phyloP scores from a whole-genome alignment of 2,329 filamentous ascomycete species.

The Penicillium sp. region DNA sequence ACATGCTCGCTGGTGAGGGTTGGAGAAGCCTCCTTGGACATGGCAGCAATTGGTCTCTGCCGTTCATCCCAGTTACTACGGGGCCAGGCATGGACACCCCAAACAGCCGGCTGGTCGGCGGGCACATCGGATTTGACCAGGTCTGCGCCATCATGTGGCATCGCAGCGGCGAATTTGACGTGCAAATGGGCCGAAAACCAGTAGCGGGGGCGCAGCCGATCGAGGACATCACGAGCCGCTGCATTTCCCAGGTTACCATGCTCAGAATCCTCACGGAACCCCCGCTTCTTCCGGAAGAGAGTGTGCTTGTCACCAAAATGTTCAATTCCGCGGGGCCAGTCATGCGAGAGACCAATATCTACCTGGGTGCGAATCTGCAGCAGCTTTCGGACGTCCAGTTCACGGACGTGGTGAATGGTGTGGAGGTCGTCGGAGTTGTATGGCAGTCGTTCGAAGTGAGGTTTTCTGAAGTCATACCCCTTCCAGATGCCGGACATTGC shows the following conservation, averaged over 20 bases:
- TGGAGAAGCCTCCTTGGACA: not conserved
- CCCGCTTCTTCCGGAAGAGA: conserved; percentile 72
- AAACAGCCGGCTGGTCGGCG: conserved; percentile 8
- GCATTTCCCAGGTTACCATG: conserved; percentile 75
- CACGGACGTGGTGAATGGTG: conserved; percentile 85
- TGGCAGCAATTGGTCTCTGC: no score
- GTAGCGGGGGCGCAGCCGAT: conserved; percentile 75
- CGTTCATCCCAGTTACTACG: no score
- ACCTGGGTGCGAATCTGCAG: conserved; percentile 82
- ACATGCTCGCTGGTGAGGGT: no score
- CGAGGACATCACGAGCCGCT: conserved; percentile 77
- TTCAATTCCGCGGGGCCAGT: conserved; percentile 89
- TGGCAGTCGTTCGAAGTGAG: conserved; percentile 82
- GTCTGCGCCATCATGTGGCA: conserved; percentile 47
- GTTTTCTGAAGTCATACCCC: conserved; percentile 78
- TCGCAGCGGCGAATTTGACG: conserved; percentile 73
- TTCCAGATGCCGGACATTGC: conserved; percentile 96
- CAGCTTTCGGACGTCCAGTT: conserved; percentile 88
- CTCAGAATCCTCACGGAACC: conserved; percentile 74
- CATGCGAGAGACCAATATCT: conserved; percentile 89
- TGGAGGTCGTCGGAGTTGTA: conserved; percentile 76
- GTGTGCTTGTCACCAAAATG: conserved; percentile 68
- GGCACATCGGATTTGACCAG: not conserved
- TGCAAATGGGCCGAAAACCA: conserved; percentile 97
- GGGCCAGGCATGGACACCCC: conserved; percentile 4